Evolutionary conservation across 306 rosid genomes (phyloP).

Genomic region (Acacia melanoxylon): DNA sequence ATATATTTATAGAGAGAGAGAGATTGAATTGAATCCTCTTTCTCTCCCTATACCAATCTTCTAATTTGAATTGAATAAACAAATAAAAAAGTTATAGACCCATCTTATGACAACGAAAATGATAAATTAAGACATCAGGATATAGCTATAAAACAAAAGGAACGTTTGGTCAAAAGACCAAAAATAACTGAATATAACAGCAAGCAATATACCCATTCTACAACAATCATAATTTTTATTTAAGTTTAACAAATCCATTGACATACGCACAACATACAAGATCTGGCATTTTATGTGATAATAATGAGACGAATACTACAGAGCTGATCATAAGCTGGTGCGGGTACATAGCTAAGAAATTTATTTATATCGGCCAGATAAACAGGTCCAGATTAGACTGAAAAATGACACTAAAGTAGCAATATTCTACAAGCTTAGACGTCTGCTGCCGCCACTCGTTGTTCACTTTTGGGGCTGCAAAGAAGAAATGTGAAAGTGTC

Average conservation of each 20-base stretch:
- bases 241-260: background rate
- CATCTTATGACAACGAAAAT: background rate
- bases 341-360: constrained; percentile 4
- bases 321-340: constrained; percentile 12
- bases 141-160: background rate
- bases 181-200: background rate
- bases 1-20: too few species aligned
- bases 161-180: background rate
- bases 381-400: constrained; percentile 14
- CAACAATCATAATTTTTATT: background rate
- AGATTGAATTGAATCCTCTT: too few species aligned
- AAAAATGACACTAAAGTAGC: constrained; percentile 18
- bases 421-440: background rate
- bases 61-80: background rate
- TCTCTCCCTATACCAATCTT: background rate
- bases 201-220: background rate
- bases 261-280: background rate
- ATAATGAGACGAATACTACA: background rate
- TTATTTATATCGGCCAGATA: background rate
- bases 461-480: constrained; percentile 56
- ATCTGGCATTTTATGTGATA: background rate
- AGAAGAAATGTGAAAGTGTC: background rate
- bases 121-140: background rate
- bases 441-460: constrained; percentile 4
- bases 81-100: background rate